phyloP scores from a whole-genome alignment of 2,329 filamentous ascomycete species.

The Talaromyces sp. region DNA sequence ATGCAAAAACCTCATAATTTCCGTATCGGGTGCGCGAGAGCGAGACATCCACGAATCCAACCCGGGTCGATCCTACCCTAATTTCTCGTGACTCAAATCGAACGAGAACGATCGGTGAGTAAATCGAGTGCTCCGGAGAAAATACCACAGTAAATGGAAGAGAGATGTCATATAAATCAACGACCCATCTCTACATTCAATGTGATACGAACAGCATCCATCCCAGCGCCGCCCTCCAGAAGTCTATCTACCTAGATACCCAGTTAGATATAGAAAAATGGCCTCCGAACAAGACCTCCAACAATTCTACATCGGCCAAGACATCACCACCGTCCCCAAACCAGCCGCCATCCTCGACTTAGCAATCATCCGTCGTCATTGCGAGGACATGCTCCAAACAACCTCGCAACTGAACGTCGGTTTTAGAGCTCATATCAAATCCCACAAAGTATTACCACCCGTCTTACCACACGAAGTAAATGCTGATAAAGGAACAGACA shows the following conservation, averaged over 20 bases:
- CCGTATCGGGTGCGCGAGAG: background rate
- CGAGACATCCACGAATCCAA: background rate
- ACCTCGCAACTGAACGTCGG: background rate
- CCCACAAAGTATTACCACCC: background rate
- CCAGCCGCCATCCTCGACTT: conserved; percentile 69
- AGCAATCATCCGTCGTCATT: conserved; percentile 66
- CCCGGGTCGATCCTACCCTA: background rate
- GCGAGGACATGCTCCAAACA: conserved; percentile 63
- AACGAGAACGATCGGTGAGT: background rate
- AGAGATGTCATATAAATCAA: background rate
- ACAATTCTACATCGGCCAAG: conserved; percentile 36
- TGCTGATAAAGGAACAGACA: background rate
- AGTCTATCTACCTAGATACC: background rate
- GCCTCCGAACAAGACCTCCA: background rate
- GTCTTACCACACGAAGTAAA: background rate
- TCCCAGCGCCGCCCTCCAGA: background rate
- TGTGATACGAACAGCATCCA: background rate
- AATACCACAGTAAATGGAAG: no score
- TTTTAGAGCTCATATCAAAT: background rate
- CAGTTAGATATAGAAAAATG: background rate
- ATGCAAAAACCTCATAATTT: background rate
- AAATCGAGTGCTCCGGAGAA: background rate
- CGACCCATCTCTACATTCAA: background rate
- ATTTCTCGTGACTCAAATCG: background rate
- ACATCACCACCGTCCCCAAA: conserved; percentile 59